Evolutionary conservation across 768 basidiomycete genomes (phyloP), one percentile per base, ranked within the genome.

Genomic region (Hypsizygus marmoreus): DNA sequence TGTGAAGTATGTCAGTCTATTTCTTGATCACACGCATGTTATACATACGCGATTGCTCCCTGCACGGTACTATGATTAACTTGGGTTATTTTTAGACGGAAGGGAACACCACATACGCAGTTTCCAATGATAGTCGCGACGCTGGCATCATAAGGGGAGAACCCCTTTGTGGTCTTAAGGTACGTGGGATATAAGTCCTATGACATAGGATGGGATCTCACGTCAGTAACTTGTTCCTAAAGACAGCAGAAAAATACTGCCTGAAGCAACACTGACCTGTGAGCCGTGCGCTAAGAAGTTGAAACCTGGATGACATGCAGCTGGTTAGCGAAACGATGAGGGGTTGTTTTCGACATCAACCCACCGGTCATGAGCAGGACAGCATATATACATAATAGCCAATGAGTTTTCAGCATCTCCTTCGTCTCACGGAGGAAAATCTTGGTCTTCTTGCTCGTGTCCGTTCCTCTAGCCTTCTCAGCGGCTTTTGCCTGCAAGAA

Each of bases 381-480:
- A 1, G 88, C 87, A 57, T 94, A 95, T 39, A 94, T 81, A 60
- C 88, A 91, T 25, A 88, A 61, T 10, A 82, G 53, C 92, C 91
- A 95, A 60, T 97, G 90, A 10, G 57, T 64, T 69, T 80, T 89
- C 23, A 95, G 67, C 91, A 95, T 95, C 43, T 68, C 70, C 47
- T 76, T 73, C 0, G 82, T 81, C 64, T 94, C 91, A 41, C 65
- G 73, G 7, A 93, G 25, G 75, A 97, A 97, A 1, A 81, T 62
- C 60, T 68, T 74, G 1, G 86, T 86, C 73, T 88, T 88, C 43
- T 76, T 58, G 8, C 59, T 61, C 0, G 82, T 70, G 3, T 69
- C 76, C 31, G 76, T 70, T 63, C 84, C 91, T 56, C 80, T 82
- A 6, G 70, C 78, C 33, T 49, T 70, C 53, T 82, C 79, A 7